A percentile compares a stretch with the other conserved stretches of the same genome.
Evolutionary conservation across 108 stramenopile genomes (phyloP).

Genomic region (Cylindrotheca closterium): DNA sequence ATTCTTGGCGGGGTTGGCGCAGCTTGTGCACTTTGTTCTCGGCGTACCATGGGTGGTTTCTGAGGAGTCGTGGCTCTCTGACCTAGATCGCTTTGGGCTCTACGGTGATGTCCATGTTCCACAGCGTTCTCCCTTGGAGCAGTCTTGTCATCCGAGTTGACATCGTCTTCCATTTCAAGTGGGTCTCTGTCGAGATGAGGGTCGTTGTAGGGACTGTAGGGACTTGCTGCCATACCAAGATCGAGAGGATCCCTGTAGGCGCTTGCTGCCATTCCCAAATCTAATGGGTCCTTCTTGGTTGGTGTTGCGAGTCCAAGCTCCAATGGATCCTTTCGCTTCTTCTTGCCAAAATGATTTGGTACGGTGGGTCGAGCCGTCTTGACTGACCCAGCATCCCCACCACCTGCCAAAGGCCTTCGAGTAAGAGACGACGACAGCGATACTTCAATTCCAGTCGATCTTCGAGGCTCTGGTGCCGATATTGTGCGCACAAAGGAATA

Average conservation of each 20-base stretch:
- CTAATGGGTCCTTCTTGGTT: neutral
- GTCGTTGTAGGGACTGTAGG: neutral
- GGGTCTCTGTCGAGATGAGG: neutral
- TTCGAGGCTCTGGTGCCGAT: slow-evolving; percentile 29
- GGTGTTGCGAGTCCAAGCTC: neutral
- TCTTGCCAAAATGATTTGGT: neutral
- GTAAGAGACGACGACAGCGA: neutral
- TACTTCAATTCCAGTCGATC: slow-evolving; percentile 3
- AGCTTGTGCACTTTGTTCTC: neutral
- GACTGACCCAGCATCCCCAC: neutral
- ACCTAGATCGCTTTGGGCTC: no score
- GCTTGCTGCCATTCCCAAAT: no score
- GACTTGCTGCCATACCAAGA: no score
- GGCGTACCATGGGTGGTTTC: neutral
- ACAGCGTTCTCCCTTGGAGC: neutral
- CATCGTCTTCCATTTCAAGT: neutral
- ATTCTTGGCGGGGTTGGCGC: neutral
- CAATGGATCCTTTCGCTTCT: neutral
- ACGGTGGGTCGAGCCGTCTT: neutral
- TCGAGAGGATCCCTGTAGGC: no score
- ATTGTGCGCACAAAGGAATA: slow-evolving; percentile 28
- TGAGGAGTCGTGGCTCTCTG: no score
- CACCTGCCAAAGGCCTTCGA: neutral
- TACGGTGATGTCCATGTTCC: no score
- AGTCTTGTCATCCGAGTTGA: neutral